Percentiles rank a stretch among this genome's conserved stretches.
These are phyloP conservation scores for Pterocarpus macrocarpus DNA, from an alignment of 306 rosid species.

Conservation along the genomic window DNA sequence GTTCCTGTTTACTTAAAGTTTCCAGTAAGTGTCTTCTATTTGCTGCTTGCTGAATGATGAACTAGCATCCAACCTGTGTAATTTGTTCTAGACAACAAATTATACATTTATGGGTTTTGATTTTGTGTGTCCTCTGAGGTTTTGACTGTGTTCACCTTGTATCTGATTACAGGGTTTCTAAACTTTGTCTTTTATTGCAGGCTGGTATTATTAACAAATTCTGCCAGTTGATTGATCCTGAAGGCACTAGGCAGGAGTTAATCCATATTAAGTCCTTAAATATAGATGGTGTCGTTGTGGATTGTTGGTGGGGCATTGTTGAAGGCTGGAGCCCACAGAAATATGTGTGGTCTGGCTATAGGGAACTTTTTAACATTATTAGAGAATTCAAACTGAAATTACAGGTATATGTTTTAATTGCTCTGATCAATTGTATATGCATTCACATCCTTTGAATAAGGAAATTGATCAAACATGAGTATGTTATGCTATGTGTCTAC, in stretches of 20 bases:
- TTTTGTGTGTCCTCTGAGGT: slow-evolving; percentile 37
- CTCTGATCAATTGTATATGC: slow-evolving; percentile 28
- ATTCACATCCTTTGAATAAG: slow-evolving; percentile 18
- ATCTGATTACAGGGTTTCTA: slow-evolving; percentile 30
- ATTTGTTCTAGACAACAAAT: slow-evolving; percentile 31
- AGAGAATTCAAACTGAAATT: slow-evolving; percentile 84
- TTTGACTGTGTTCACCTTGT: slow-evolving; percentile 32
- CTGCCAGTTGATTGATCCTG: slow-evolving; percentile 92
- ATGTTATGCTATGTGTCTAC: slow-evolving; percentile 4
- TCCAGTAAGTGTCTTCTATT: slow-evolving; percentile 65
- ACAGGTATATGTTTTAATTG: slow-evolving; percentile 66
- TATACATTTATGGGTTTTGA: slow-evolving; percentile 23
- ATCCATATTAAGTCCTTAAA: slow-evolving; percentile 76
- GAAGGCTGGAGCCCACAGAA: slow-evolving; percentile 94
- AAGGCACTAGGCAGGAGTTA: slow-evolving; percentile 80
- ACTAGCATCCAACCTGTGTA: slow-evolving; percentile 5
- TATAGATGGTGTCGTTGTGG: slow-evolving; percentile 83
- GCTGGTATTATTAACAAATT: slow-evolving; percentile 77
- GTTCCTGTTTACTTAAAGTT: slow-evolving; percentile 81
- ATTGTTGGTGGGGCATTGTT: slow-evolving; percentile 99
- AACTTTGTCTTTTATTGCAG: slow-evolving; percentile 64
- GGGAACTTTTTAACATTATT: slow-evolving; percentile 81
- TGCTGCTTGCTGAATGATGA: slow-evolving; percentile 40
- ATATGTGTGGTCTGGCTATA: slow-evolving; percentile 93
- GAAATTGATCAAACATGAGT: slow-evolving; percentile 12